phyloP scores from a whole-genome alignment of 768 basidiomycete species.

The Trametes elegans region DNA sequence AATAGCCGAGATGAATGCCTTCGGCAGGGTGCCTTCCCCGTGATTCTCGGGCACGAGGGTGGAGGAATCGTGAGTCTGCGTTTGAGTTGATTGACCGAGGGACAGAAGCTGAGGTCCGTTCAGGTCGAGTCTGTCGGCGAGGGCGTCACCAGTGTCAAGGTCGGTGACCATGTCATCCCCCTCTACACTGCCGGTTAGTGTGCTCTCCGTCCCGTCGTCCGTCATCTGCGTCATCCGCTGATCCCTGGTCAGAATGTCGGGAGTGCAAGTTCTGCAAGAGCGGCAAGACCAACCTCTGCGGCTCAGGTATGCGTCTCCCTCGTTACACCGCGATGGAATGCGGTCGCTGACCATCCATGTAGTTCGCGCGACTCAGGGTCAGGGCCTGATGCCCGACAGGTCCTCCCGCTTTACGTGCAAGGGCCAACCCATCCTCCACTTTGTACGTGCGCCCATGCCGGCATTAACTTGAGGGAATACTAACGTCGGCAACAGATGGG shows the following conservation, averaged over 20 bases:
- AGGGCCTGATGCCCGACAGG: constrained; percentile 92
- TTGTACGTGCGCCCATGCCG: constrained; percentile 45
- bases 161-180: constrained; percentile 96
- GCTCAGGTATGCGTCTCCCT: constrained; percentile 56
- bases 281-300: constrained; percentile 98
- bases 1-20: constrained; percentile 13
- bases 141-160: constrained; percentile 79
- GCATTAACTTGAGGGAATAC: not conserved
- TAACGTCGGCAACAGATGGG: constrained; percentile 71
- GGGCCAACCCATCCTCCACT: constrained; percentile 86
- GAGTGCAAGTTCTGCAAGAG: constrained; percentile 99
- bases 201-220: not conserved
- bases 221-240: not conserved
- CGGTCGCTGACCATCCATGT: constrained; percentile 7
- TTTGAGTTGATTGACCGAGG: not conserved
- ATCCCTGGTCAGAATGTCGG: constrained; percentile 57
- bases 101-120: constrained; percentile 4
- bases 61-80: constrained; percentile 75
- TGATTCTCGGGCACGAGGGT: constrained; percentile 94
- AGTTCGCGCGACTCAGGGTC: constrained; percentile 93
- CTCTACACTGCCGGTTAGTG: constrained; percentile 88
- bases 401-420: constrained; percentile 86
- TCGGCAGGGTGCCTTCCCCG: constrained; percentile 78
- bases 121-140: constrained; percentile 98
- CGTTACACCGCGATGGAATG: not conserved